Evolutionary conservation across 164 flowering plant genomes (phyloP), one percentile per base, ranked within the genome.

Genomic region (Chimonanthus salicifolius): DNA sequence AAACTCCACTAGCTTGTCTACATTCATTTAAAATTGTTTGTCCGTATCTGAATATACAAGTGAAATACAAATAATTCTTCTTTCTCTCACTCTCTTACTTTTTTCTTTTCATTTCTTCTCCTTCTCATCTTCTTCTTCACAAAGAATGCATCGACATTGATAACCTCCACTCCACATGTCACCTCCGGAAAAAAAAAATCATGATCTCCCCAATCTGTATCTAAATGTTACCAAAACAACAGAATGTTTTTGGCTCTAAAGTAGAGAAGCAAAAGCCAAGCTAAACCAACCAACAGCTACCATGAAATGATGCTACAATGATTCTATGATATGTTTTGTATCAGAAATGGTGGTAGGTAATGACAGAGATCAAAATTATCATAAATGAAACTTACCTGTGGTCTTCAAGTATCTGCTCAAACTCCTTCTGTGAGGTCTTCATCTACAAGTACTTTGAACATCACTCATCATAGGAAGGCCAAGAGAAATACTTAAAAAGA

Each of bases 381-480:
- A 62, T 10, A 73, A 50, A 45, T 47, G 71, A 49, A 62, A 46
- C 81, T 74, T 3, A 94, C 98, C 97, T 90, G 43, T 86, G 93
- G 81, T 88, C 97, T 67, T 80, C 82, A 80, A 91, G 89, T 88
- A 89, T 83, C 84, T 62, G 79, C 75, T 92, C 94, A 69, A 87
- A 85, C 79, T 94, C 98, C 80, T 89, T 87, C 33, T 89, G 84
- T 58, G 92, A 85, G 71, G 90, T 83, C 76, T 91, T 91, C 49
- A 94, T 91, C 98, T 94, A 79, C 69, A 79, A 70, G 68, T 58
- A 71, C 21, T 21, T 72, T 43, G 71, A 74, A 70, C 50, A 49
- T 48, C 60, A 54, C 60, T 54, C 45, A n/a, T 66, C 9, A 33
- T 33, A 33, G 9, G 2, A 48, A 66, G 47, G 68, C 18, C 48